A percentile compares a stretch with the other conserved stretches of the same genome.
These are phyloP conservation scores for Erigeron canadensis DNA, from an alignment of 129 eudicot genomes.

Conservation along the genomic window DNA sequence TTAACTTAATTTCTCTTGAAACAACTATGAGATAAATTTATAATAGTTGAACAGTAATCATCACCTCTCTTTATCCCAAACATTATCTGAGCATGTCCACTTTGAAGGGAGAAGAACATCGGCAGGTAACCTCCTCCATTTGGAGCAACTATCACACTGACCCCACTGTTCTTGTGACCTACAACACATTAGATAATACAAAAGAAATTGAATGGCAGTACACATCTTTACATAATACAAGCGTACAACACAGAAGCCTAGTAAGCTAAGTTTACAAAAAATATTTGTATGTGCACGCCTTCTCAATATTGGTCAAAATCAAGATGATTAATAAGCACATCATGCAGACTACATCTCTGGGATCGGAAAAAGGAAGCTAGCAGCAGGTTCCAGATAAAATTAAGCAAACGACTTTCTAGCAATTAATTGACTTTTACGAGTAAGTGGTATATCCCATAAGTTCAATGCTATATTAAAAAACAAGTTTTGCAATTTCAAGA, in stretches of 20 bases:
- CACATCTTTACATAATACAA: neutral
- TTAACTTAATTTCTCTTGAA: neutral
- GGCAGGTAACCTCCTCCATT: conserved; percentile 81
- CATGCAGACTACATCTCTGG: neutral
- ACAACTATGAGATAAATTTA: neutral
- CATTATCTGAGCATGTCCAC: conserved; percentile 84
- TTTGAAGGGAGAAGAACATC: conserved; percentile 81
- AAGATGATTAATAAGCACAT: conserved; percentile 12
- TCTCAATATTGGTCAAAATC: conserved; percentile 6
- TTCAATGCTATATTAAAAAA: neutral
- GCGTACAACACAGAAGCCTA: neutral
- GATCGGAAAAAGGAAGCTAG: neutral
- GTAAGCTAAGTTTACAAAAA: neutral
- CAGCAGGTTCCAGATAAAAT: neutral
- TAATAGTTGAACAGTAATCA: neutral
- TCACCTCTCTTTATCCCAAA: conserved; percentile 81
- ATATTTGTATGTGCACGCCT: neutral
- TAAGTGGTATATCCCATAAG: neutral
- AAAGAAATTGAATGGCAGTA: neutral
- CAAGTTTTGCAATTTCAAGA: neutral
- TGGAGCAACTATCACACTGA: conserved; percentile 85
- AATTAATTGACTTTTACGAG: neutral
- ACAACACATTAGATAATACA: conserved; percentile 4
- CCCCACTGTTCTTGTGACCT: conserved; percentile 92
- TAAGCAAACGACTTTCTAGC: neutral